Evolutionary conservation across 768 basidiomycete genomes (phyloP).

Genomic region (Chiua virens): DNA sequence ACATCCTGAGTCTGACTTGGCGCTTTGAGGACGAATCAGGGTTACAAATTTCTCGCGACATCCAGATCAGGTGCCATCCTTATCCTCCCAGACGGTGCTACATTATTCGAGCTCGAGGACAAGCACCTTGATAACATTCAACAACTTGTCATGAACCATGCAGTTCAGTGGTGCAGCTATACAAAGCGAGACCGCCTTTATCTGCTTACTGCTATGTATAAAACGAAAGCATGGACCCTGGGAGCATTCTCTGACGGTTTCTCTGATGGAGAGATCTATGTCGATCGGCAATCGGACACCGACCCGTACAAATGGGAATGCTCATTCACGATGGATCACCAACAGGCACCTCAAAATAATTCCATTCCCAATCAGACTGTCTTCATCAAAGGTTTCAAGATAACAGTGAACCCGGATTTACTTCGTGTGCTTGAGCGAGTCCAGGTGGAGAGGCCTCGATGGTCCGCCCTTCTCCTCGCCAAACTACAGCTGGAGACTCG

Average conservation of each 20-base stretch:
- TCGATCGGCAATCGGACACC: no score
- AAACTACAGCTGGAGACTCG: no score
- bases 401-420: not conserved
- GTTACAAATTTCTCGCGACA: not conserved
- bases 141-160: slow-evolving; percentile 16
- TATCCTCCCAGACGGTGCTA: slow-evolving; percentile 28
- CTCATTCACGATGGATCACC: not conserved
- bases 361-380: slow-evolving; percentile 11
- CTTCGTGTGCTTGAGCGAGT: no score
- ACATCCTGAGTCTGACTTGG: no score
- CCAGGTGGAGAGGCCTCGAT: no score
- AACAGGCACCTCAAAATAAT: no score
- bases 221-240: slow-evolving; percentile 25
- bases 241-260: slow-evolving; percentile 8
- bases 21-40: not conserved
- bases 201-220: slow-evolving; percentile 28
- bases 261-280: no score
- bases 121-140: not conserved
- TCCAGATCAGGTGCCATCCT: slow-evolving; percentile 26
- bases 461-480: no score
- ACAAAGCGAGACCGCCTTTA: slow-evolving; percentile 20
- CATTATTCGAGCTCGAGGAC: slow-evolving; percentile 16
- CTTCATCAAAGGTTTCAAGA: slow-evolving; percentile 19
- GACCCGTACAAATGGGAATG: not conserved
- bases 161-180: slow-evolving; percentile 24